phyloP scores from a whole-genome alignment of 805 yeast genomes.

The Tetrapisispora taiwanensis region DNA sequence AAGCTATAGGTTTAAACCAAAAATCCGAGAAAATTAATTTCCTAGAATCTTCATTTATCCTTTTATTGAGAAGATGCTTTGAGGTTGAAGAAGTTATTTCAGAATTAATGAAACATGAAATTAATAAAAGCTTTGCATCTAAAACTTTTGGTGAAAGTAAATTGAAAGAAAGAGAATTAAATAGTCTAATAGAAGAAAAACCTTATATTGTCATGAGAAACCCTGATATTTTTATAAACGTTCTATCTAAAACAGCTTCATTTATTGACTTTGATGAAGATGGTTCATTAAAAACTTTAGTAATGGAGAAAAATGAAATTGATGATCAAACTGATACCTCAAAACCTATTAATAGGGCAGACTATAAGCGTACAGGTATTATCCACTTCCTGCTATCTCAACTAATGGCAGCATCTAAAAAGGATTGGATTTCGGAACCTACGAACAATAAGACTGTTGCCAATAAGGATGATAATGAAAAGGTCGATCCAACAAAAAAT shows the following conservation, averaged over 20 bases:
- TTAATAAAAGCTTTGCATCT: slow-evolving; percentile 35
- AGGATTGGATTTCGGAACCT: slow-evolving; percentile 36
- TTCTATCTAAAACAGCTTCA: slow-evolving; percentile 33
- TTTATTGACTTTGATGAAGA: slow-evolving; percentile 38
- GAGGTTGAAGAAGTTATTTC: slow-evolving; percentile 48
- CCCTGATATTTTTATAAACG: slow-evolving; percentile 40
- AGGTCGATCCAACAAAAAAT: slow-evolving; percentile 38
- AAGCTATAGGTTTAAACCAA: slow-evolving; percentile 31
- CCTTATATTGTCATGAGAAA: slow-evolving; percentile 38
- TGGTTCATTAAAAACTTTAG: slow-evolving; percentile 17
- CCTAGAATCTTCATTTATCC: slow-evolving; percentile 40
- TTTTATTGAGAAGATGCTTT: slow-evolving; percentile 57
- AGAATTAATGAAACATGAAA: slow-evolving; percentile 41
- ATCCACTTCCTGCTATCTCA: slow-evolving; percentile 55
- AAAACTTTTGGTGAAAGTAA: slow-evolving; percentile 25
- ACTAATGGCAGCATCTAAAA: slow-evolving; percentile 41
- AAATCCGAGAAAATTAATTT: slow-evolving; percentile 31
- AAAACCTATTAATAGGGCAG: slow-evolving; percentile 2
- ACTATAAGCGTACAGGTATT: slow-evolving; percentile 41
- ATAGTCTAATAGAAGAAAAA: slow-evolving; percentile 39
- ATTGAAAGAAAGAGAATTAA: slow-evolving; percentile 36
- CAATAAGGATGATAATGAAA: slow-evolving; percentile 26
- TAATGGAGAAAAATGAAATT: slow-evolving; percentile 18
- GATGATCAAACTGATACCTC: slow-evolving; percentile 10
- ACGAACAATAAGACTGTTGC: slow-evolving; percentile 14